Conservation (phyloP, 345 rosid genomes). For the Pistacia vera region DNA sequence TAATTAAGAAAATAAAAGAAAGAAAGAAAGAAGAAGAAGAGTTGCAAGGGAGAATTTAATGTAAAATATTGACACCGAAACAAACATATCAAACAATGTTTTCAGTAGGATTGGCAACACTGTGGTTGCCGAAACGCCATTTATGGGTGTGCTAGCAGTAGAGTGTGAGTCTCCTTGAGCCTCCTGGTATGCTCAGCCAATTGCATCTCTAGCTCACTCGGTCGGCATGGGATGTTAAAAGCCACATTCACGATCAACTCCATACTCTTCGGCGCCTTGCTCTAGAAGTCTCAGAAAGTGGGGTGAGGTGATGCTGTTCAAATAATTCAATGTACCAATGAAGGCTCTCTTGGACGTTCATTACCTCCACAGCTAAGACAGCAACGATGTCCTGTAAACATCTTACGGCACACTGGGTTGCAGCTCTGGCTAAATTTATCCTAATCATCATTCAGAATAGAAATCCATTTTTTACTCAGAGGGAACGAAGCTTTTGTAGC, state of each 20-base stretch:
- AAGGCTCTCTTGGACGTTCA: slow-evolving; percentile 59
- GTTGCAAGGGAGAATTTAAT: too few relatives aligned
- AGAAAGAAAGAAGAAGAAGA: too few relatives aligned
- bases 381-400: slow-evolving; percentile 81
- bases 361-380: slow-evolving; percentile 53
- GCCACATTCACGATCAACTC: slow-evolving; percentile 40
- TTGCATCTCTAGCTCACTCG: slow-evolving; percentile 41
- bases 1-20: background rate
- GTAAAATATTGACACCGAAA: too few relatives aligned
- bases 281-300: slow-evolving; percentile 44
- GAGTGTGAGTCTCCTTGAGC: background rate
- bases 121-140: background rate
- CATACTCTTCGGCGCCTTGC: slow-evolving; percentile 55
- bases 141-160: background rate
- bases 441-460: background rate
- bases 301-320: too few relatives aligned
- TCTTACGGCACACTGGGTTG: slow-evolving; percentile 51
- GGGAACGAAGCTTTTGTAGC: slow-evolving; percentile 37
- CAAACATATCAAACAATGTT: background rate
- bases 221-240: slow-evolving; percentile 48
- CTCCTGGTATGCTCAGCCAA: slow-evolving; percentile 23
- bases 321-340: slow-evolving; percentile 50
- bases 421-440: slow-evolving; percentile 13
- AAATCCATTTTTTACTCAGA: slow-evolving; percentile 18
- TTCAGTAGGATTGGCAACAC: slow-evolving; percentile 1